Evolutionary conservation across 1,284 basidiomycete species (phyloP).

Genomic region (Amylostereum areolatum): DNA sequence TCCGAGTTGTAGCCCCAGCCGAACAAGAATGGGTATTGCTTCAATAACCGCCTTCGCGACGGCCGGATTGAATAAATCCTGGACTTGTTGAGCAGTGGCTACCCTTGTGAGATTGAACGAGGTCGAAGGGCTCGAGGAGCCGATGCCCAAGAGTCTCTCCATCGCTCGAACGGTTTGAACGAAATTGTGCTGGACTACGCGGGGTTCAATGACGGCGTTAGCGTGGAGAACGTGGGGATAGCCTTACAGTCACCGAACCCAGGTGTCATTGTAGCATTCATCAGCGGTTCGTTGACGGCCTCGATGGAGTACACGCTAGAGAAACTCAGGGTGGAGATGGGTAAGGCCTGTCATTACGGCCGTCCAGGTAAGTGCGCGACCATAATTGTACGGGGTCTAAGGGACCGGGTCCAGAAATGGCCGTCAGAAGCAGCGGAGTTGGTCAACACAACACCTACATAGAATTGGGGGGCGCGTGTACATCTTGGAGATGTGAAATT

Average conservation of each 20-base stretch:
- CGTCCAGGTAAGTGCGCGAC: constrained; percentile 71
- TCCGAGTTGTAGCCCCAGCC: constrained; percentile 32
- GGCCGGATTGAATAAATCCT: constrained; percentile 33
- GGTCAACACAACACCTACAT: constrained; percentile 36
- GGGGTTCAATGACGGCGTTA: background rate
- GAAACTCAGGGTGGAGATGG: constrained; percentile 65
- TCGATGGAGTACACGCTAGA: constrained; percentile 63
- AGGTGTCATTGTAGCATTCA: constrained; percentile 59
- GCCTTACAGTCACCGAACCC: constrained; percentile 59
- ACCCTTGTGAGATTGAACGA: too few species aligned
- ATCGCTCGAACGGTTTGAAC: constrained; percentile 60
- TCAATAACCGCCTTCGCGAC: constrained; percentile 39
- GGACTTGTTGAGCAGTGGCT: constrained; percentile 1
- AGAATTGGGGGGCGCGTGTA: constrained; percentile 66
- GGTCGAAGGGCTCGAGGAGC: constrained; percentile 14
- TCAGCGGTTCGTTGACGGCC: constrained; percentile 72
- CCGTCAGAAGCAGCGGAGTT: too few species aligned
- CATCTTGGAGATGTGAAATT: constrained; percentile 25
- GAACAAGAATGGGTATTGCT: constrained; percentile 43
- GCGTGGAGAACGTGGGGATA: too few species aligned
- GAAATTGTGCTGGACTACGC: constrained; percentile 63
- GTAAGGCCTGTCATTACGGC: constrained; percentile 69
- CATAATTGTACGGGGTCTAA: constrained; percentile 64
- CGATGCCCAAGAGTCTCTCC: constrained; percentile 56
- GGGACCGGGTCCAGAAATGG: background rate